Evolutionary conservation across 2,329 filamentous ascomycete genomes (phyloP).

Genomic region (Penicillium rolfsii): DNA sequence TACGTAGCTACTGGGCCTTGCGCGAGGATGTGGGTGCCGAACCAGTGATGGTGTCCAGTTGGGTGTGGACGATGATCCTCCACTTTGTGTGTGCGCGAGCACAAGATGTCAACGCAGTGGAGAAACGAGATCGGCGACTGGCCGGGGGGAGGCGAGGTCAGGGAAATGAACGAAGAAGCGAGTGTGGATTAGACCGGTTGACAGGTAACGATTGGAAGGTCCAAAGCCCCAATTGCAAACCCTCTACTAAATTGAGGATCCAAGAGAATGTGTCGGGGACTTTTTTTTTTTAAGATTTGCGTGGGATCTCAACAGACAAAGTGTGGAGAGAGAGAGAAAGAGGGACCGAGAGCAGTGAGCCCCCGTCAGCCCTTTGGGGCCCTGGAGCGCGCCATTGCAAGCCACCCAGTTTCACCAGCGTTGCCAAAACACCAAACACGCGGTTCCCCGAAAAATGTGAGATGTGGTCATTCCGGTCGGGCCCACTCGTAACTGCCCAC

Average conservation of each 20-base stretch:
- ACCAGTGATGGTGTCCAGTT: background rate
- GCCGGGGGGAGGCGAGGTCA: conserved; percentile 4
- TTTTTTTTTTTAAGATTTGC: background rate
- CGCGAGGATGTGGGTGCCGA: background rate
- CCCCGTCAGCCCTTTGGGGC: background rate
- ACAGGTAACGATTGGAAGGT: background rate
- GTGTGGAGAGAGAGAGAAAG: background rate
- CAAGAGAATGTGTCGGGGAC: background rate
- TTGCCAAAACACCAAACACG: conserved; percentile 9
- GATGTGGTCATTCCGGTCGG: conserved; percentile 14
- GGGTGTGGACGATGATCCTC: background rate
- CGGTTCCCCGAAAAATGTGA: conserved; percentile 28
- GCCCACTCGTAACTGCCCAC: background rate
- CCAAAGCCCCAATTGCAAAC: background rate
- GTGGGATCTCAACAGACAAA: background rate
- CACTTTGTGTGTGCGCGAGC: conserved; percentile 3
- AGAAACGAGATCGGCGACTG: conserved; percentile 12
- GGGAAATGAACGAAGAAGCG: background rate
- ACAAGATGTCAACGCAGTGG: conserved; percentile 4
- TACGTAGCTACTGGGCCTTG: background rate
- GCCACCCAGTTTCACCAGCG: conserved; percentile 27
- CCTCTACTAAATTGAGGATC: background rate
- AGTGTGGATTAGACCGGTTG: background rate
- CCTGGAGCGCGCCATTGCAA: background rate
- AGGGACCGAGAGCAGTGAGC: background rate